Base-by-base conservation (phyloP, 768 basidiomycete genomes). In the Hortiboletus flavorubellus region DNA sequence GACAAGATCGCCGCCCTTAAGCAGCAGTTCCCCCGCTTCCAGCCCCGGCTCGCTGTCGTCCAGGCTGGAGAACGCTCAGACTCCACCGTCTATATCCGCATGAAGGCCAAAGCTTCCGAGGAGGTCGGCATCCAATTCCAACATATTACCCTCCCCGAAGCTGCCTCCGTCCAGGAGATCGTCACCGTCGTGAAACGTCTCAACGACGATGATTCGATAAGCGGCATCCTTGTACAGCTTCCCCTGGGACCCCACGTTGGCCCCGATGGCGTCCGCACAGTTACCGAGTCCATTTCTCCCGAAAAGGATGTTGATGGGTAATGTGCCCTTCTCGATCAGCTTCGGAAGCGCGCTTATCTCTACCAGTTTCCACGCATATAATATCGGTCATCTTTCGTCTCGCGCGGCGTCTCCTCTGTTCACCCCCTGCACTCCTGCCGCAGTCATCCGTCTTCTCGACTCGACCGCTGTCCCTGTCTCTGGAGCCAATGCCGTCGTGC, bases 291-390 rank as follows among this genome's bases (percentile, higher is more conserved):
- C 11, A 85, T 99, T 56, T 89, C 85, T 55, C 93, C 93, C 16
- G 82, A 87, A 70, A 99, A 99, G 75, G 97, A 99, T 63, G 89
- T 99, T 56, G 97, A 99, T 72, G 97, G 94, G 92, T 94, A 64
- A 53, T 80, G 72, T 39, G 44, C 59, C 33, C 38, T 55, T 54
- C 51, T 23, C 46, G 53, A 51, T 56, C 41, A 5, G 15, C 44
- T n/a, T 46, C 11, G 2, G 1, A 47, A 30, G 38, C 40, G 47
- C 51, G 47, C 54, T 65, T 47, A 49, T 55, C 23, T 16, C 40
- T 8, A 35, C 49, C 59, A 94, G 96, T 29, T 99, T 99, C 79
- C 93, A 98, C 75, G 93, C 96, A 5, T 95, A 96, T 73, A 99
- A 98, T 73, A 97, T 98, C 58, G 96, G 97, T 15, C 89, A 93